Base-by-base conservation (phyloP, 164 flowering plant genomes). In the Akebia trifoliata region DNA sequence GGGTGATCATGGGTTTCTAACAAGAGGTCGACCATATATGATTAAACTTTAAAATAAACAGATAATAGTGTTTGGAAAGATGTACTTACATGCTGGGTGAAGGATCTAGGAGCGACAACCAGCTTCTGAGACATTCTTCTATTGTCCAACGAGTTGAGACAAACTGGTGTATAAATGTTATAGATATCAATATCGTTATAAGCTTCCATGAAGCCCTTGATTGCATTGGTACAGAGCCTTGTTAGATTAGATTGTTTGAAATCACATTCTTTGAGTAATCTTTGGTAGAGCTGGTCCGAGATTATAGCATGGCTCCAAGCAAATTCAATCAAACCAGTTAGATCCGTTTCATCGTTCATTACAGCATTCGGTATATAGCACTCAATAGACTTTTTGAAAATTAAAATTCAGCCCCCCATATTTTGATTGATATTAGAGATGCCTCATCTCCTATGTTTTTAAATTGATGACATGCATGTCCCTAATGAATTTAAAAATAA, bases 251-350 rank as follows among this genome's bases (percentile, higher is more conserved):
- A 65, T 1, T 1, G 43, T 39, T 36, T 59, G 53, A 78, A 71
- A 52, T 65, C 63, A 45, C 91, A 85, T 21, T 74, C 74, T 64
- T 61, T 73, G 18, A 50, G 29, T 8, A 85, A 54, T 25, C 15
- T 62, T 15, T 55, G 32, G 63, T 82, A 63, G 8, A 79, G 65
- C 24, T 74, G 59, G 57, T 85, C 91, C 0, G 91, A 85, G 15
- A 85, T 80, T 12, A 85, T 66, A 0, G 84, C 84, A 12, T 85
- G 91, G 35, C 76, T 78, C 87, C 91, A 85, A 1, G 85, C 84
- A 45, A 67, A 82, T 14, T 85, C 87, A 14, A 80, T 43, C 35
- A 85, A 55, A 2, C 91, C 91, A 0, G 2, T 15, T 14, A 50
- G 32, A 40, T 84, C 90, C 0, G 90, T 78, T 21, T 6, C 63